Percentiles rank a stretch among this genome's conserved stretches.
phyloP scores from a whole-genome alignment of 2,329 filamentous ascomycete species.

The Bipolaris cookei region DNA sequence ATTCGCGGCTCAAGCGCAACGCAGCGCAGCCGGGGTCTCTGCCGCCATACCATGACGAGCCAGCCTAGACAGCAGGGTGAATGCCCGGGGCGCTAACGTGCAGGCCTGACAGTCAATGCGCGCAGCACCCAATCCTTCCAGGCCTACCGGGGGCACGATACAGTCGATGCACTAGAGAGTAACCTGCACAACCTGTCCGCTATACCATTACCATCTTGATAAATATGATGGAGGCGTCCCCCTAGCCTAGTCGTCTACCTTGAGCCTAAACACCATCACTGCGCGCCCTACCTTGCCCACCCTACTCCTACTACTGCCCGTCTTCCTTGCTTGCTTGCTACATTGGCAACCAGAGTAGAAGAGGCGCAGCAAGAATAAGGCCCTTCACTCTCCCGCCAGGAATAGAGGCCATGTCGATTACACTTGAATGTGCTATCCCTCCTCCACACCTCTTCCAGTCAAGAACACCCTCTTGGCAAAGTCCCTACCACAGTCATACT shows the following conservation, averaged over 20 bases:
- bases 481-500: slow-evolving; percentile 33
- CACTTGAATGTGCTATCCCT: slow-evolving; percentile 45
- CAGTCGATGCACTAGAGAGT: slow-evolving; percentile 44
- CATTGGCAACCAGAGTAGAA: slow-evolving; percentile 18
- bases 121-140: slow-evolving; percentile 29
- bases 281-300: slow-evolving; percentile 10
- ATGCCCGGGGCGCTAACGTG: slow-evolving; percentile 36
- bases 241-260: slow-evolving; percentile 23
- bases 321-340: slow-evolving; percentile 17
- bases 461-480: slow-evolving; percentile 38
- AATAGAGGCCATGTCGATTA: slow-evolving; percentile 41
- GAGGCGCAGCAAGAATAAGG: slow-evolving; percentile 25
- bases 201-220: slow-evolving; percentile 28
- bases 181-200: slow-evolving; percentile 22
- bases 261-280: slow-evolving; percentile 16
- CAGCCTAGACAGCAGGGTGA: slow-evolving; percentile 29
- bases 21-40: slow-evolving; percentile 26
- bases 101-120: slow-evolving; percentile 33
- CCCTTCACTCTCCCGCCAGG: slow-evolving; percentile 15
- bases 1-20: slow-evolving; percentile 43
- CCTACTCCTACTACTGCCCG: slow-evolving; percentile 15
- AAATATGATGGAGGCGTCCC: slow-evolving; percentile 32
- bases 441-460: slow-evolving; percentile 43
- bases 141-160: slow-evolving; percentile 38
- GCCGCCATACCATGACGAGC: slow-evolving; percentile 28